Conservation (phyloP, 257 asterid genomes). For the Petrea volubilis region DNA sequence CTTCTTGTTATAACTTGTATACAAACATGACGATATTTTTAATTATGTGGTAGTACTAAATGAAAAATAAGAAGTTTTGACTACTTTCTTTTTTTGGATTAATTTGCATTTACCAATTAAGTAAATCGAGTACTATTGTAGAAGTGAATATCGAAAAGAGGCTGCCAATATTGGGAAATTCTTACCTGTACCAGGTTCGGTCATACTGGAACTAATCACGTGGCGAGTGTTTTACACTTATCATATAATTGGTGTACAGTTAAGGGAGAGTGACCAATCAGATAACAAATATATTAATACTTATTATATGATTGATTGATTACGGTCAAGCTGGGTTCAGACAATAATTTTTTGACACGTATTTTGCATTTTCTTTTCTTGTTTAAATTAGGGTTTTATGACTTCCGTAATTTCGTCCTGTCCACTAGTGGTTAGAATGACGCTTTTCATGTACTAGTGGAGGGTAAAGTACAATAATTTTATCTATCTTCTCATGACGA, state of each 20-base stretch:
- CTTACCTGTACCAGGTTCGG: too few relatives aligned
- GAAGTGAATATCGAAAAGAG: not conserved
- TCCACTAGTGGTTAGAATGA: not conserved
- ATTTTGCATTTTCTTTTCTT: not conserved
- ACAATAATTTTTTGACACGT: too few relatives aligned
- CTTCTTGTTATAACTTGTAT: not conserved
- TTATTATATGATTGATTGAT: too few relatives aligned
- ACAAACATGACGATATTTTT: not conserved
- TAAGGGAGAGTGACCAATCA: too few relatives aligned
- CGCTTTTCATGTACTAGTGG: not conserved
- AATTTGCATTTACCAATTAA: not conserved
- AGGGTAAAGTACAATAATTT: not conserved
- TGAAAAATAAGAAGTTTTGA: not conserved
- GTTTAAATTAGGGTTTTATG: not conserved
- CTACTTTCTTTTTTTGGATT: not conserved
- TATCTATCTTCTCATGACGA: not conserved
- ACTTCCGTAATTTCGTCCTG: not conserved
- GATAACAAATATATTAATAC: too few relatives aligned
- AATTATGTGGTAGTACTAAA: not conserved
- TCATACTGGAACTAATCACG: too few relatives aligned
- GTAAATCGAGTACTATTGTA: not conserved
- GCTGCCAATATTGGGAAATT: not conserved
- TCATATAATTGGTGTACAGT: too few relatives aligned
- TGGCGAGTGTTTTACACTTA: too few relatives aligned
- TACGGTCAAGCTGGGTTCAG: too few relatives aligned